Base-by-base conservation (phyloP, 495 filamentous ascomycete species). In the Xylona heveae region DNA sequence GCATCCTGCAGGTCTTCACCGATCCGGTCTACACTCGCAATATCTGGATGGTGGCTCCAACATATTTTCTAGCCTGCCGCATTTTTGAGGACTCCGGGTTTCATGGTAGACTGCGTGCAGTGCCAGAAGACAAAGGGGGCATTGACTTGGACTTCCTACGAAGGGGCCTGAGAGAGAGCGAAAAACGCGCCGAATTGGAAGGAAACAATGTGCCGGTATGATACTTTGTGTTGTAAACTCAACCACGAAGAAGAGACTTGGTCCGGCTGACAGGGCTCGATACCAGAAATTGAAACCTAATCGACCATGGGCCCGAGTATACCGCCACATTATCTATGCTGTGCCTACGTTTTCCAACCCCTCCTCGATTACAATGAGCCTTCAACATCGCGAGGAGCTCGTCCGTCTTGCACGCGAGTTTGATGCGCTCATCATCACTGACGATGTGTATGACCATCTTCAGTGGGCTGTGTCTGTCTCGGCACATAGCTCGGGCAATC, bases 391-490 rank as follows among this genome's bases (percentile, higher is more conserved):
- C 0, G 48, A 68, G 36, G 48, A 47, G 9, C 58, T 91, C 1
- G 66, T 91, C 4, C 46, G 53, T 5, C 42, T 85, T 3, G 83
- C 82, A 2, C 61, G 82, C 8, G 50, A 67, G 19, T 66, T 71
- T 45, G 71, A 93, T 43, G 78, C 78, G 3, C 53, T 91, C 4
- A 49, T 91, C 28, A 61, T 93, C n/a, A 64, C 62, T 8, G 83
- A 93, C 51, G 83, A 93, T 49, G 80, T 94, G 1, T 94, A 94
- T 38, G 84, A 93, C 48, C 71, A 80, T 37, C 58, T 93, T 0
- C 74, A 78, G 45, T 88, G 80, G 69, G 61, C 64, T 4, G 32
- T 56, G 3, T 54, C 53, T 18, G 48, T 40, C 0, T 43, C 38
- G 19, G 15, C 27, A 3, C 15, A 20, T 25, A 6, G 31, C 41